Conservation (phyloP, 2,329 filamentous ascomycete species). For the Fusarium drepaniforme region DNA sequence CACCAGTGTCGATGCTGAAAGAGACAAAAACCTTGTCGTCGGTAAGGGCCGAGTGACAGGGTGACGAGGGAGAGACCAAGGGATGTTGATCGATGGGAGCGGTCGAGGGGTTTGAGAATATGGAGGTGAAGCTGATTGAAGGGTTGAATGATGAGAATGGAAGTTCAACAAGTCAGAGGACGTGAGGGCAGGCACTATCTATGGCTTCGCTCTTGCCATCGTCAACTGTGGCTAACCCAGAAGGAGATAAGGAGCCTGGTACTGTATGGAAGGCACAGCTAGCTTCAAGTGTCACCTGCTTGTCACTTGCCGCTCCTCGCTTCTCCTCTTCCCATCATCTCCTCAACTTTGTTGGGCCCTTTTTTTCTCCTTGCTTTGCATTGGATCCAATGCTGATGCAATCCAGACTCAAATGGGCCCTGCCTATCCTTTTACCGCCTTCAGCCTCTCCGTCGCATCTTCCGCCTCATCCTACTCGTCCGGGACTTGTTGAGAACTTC, state of each 20-base stretch:
- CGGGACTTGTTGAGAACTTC: conserved; percentile 11
- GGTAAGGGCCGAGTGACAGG: not conserved
- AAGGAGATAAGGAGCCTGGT: conserved; percentile 25
- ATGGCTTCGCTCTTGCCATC: conserved; percentile 27
- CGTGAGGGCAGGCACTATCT: not conserved
- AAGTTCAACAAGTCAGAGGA: not conserved
- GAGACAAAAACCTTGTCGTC: conserved; percentile 16
- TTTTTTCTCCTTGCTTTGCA: conserved; percentile 15
- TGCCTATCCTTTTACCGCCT: conserved; percentile 26
- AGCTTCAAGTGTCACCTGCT: conserved; percentile 22
- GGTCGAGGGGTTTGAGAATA: conserved; percentile 7
- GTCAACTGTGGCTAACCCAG: conserved; percentile 29
- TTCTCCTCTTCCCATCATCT: conserved; percentile 28
- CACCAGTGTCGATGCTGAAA: conserved; percentile 3
- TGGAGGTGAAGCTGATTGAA: not conserved
- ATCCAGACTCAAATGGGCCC: conserved; percentile 40
- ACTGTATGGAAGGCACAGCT: conserved; percentile 13
- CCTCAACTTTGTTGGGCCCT: conserved; percentile 13
- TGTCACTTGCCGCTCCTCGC: conserved; percentile 4
- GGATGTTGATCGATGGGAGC: conserved; percentile 12
- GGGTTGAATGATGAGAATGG: conserved; percentile 1
- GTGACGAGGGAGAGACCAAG: conserved; percentile 13
- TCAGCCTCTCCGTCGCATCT: conserved; percentile 17
- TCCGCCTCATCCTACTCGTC: conserved; percentile 12
- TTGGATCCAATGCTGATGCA: conserved; percentile 25